phyloP scores from a whole-genome alignment of 208 protist species.

The Zelonia costaricensis region DNA sequence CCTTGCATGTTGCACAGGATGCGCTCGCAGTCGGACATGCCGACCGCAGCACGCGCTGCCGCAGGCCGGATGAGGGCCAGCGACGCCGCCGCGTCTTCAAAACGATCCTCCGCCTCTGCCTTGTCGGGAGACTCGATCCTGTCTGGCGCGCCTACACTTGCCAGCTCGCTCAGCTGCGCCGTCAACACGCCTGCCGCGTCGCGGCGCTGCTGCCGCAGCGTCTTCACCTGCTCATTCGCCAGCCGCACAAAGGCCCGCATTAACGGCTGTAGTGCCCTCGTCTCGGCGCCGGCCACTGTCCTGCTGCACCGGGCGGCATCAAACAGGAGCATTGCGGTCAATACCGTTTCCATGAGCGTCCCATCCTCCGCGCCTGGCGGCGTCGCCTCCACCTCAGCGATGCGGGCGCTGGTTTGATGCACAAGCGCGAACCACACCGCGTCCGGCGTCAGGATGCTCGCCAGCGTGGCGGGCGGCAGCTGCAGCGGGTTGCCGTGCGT shows the following conservation, averaged over 20 bases:
- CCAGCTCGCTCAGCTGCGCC: too few species aligned
- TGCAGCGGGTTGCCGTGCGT: constrained; percentile 13
- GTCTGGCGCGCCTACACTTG: neutral
- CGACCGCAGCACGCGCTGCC: neutral
- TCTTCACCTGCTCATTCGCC: too few species aligned
- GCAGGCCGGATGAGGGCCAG: neutral
- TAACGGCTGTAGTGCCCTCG: too few species aligned
- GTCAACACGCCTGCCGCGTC: too few species aligned
- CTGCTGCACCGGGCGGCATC: constrained; percentile 1
- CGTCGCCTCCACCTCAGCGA: neutral
- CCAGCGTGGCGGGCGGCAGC: constrained; percentile 8
- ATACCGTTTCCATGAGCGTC: constrained; percentile 15
- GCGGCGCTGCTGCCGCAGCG: too few species aligned
- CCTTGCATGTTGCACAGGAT: neutral
- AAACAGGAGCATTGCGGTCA: constrained; percentile 28
- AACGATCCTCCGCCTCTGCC: too few species aligned
- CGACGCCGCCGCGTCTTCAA: neutral
- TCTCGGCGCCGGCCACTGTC: constrained; percentile 5
- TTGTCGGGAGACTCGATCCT: neutral
- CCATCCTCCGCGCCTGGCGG: neutral
- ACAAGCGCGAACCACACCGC: constrained; percentile 61
- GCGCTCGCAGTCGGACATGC: neutral
- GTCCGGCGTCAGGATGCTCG: constrained; percentile 30
- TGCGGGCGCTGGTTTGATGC: constrained; percentile 35
- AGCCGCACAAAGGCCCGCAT: too few species aligned